Base-by-base conservation (phyloP, 1,284 basidiomycete genomes). In the Marasmius oreades region DNA sequence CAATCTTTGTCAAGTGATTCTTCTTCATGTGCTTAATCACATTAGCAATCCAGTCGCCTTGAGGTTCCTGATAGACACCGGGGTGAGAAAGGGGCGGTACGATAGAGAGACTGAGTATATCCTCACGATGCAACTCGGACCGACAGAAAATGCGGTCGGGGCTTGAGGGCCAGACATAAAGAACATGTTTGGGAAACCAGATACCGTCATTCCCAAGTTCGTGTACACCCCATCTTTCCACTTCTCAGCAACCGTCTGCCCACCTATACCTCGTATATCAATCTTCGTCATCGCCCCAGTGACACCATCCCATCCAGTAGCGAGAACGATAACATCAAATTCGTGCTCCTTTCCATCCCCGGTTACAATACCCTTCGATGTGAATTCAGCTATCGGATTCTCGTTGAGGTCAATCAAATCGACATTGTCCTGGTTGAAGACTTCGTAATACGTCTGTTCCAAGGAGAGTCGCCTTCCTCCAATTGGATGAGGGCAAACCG, bases 391-490 rank as follows among this genome's bases (percentile, higher is more conserved):
- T 11, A n/a, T n/a, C n/a, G n/a, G n/a, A n/a, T n/a, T n/a, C n/a
- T n/a, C n/a, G n/a, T n/a, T n/a, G n/a, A n/a, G 14, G 50, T 65
- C 65, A 18, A 66, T 45, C 28, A 66, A 63, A 0, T 54, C 52
- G 31, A 66, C 64, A 34, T 66, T 64, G 11, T 60, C 55, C 53
- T 62, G 65, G 52, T 65, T 63, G 52, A 53, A 65, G 16, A 64
- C 64, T 34, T 66, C 64, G 23, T 55, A 66, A 37, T 62, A 66
- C 2, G 43, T 36, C 42, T 60, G 57, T 52, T 66, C 65, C 14
- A 66, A 51, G 14, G 39, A 59, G 0, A 61, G 56, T 26, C 62
- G 59, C 45, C 63, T 64, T 12, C 51, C 44, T 14, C 61, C 61
- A 42, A 65, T 63, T 3, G 64, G 64, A 42, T 65, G 63, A 5